Evolutionary conservation across 2,329 filamentous ascomycete genomes (phyloP), one percentile per base, ranked within the genome.

Genomic region (Pseudogymnoascus sp.): DNA sequence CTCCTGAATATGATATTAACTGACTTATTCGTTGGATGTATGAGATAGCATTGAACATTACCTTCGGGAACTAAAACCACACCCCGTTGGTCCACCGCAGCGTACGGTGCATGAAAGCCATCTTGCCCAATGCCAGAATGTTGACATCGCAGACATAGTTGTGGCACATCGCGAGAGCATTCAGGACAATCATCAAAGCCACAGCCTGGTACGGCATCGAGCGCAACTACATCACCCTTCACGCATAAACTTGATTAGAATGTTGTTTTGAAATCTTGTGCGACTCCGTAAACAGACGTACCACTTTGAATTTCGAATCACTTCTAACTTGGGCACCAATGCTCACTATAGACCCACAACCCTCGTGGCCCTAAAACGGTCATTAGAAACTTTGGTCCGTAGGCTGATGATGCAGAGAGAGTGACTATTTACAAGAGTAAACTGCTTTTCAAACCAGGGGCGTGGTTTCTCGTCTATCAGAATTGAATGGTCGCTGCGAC

Each of bases 121-220:
- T 78, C 73, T 57, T 77, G 74, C 0, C 76, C 76, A 18, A 78
- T 76, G 0, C 76, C 76, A 1, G 76, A 76, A 62, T 77, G 75
- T 47, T 74, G 72, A 0, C 74, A 69, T 30, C 47, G 59, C 54
- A 74, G 70, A 57, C 74, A 76, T 0, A 76, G 65, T 62, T 77
- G 74, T 3, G 70, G 62, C 0, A 78, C 63, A 37, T 75, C 73
- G 0, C 73, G 70, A 2, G 72, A 74, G 57, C 76, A 79, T 61
- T 78, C 75, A 0, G 70, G 59, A 64, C 74, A 77, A 18, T 65
- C 64, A 3, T 61, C 30, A 3, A 62, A 28, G 4, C 70, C 70
- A 60, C 75, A 76, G 8, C 74, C 71, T 7, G 72, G 70, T 20
- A 72, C 68, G 1, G 67, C 67, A 60, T 71, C 66, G 22, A 74